These are phyloP conservation scores for Colletotrichum ledebouriae DNA, from an alignment of 2,329 filamentous ascomycete genomes.

Conservation along the genomic window DNA sequence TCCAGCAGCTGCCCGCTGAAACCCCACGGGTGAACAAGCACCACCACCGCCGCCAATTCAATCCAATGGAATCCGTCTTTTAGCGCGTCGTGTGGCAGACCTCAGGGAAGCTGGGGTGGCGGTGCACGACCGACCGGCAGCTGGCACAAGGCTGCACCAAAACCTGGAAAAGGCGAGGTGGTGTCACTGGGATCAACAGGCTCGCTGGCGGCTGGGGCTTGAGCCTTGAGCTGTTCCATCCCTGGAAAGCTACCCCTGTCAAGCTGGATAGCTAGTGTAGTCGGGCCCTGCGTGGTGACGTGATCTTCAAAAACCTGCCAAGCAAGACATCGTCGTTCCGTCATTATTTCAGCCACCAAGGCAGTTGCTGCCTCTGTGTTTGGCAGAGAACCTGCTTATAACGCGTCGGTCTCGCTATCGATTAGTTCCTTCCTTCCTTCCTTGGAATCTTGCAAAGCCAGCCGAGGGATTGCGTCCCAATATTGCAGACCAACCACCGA, in stretches of 20 bases:
- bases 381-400: conserved; percentile 1
- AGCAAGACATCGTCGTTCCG: conserved; percentile 36
- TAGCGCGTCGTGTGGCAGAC: conserved; percentile 3
- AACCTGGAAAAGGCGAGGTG: conserved; percentile 33
- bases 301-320: conserved; percentile 42
- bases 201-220: neutral
- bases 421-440: neutral
- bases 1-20: conserved; percentile 35
- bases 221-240: conserved; percentile 28
- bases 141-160: conserved; percentile 35
- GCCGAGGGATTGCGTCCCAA: conserved; percentile 26
- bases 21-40: conserved; percentile 40
- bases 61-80: neutral
- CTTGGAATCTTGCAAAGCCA: neutral
- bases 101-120: neutral
- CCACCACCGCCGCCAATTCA: neutral
- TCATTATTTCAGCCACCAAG: conserved; percentile 40
- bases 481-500: conserved; percentile 1
- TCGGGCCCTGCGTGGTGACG: conserved; percentile 41
- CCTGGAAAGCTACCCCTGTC: conserved; percentile 30
- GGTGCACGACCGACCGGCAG: conserved; percentile 19
- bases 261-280: neutral
- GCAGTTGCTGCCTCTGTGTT: conserved; percentile 6
- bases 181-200: conserved; percentile 26
- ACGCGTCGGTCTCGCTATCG: neutral